Evolutionary conservation across 2,329 filamentous ascomycete species (phyloP), one percentile per base, ranked within the genome.

Genomic region (Neofusicoccum kwambonambiense): DNA sequence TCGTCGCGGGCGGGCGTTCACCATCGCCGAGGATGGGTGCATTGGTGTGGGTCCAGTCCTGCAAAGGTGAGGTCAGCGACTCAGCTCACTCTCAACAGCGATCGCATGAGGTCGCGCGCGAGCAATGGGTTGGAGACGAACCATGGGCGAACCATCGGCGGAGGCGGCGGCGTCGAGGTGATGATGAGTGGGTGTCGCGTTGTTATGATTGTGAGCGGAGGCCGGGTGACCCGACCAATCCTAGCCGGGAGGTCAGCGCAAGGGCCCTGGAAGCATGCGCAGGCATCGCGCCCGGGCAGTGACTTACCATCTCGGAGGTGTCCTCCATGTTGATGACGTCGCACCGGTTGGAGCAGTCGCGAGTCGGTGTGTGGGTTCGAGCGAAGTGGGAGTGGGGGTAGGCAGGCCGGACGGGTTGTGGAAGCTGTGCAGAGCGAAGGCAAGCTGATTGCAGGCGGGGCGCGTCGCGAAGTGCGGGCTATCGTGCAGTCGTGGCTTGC

Each of bases 311-410:
- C 8, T 62, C 58, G 34, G 58, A 62, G 44, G 34, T 31, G 58
- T 62, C 58, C 34, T 62, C 58, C 58, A 62, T 62, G 58, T 37
- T 39, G 22, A 51, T 60, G 56, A 60, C 56, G 56, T 60, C 56
- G 56, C 41, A 34, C 15, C 41, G 56, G 31, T 45, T 15, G 31
- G 31, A 15, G 41, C 56, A 60, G 56, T 35, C 41, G 56, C 41
- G 41, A 44, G 44, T 19, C n/a, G 41, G 11, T 35, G 56, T 47
- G 27, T 47, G 27, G 17, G 11, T 17, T 19, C 31, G 11, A 35
- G 15, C 12, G 47, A 17, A 8, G 35, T 12, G 13, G 19, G 47
- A 11, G 37, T 9, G 35, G 22, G 56, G 13, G 31, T n/a, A n/a
- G 5, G 15, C 4, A 13, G 22, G 8, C 2, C 2, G 17, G 31